Percentiles rank a stretch among this genome's conserved stretches.
These are phyloP conservation scores for Colletotrichum melonis DNA, from an alignment of 2,329 filamentous ascomycete genomes.

Conservation along the genomic window DNA sequence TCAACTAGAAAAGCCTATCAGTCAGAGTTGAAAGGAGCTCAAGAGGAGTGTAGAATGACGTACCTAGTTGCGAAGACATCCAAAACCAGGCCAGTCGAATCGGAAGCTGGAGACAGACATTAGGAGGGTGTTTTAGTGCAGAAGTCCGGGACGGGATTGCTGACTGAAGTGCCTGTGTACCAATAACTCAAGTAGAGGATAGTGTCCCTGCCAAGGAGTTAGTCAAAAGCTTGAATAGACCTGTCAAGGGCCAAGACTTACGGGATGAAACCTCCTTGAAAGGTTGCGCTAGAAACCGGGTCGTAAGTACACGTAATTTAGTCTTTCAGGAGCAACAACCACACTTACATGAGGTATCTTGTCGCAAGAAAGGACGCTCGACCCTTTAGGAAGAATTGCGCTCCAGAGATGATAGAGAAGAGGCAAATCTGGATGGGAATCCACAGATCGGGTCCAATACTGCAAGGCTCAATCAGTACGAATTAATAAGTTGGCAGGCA, in stretches of 20 bases:
- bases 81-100: conserved; percentile 76
- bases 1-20: conserved; percentile 40
- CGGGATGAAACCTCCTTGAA: conserved; percentile 60
- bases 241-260: conserved; percentile 38
- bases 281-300: not conserved
- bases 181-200: conserved; percentile 67
- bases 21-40: too few relatives aligned
- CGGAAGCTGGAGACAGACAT: conserved; percentile 60
- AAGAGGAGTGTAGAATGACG: not conserved
- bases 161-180: conserved; percentile 68
- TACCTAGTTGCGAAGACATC: conserved; percentile 54
- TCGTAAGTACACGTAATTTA: not conserved
- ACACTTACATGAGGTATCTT: conserved; percentile 52
- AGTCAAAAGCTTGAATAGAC: conserved; percentile 37
- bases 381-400: conserved; percentile 47
- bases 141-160: not conserved
- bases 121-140: not conserved
- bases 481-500: rapidly evolving
- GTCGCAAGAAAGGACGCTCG: conserved; percentile 51
- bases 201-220: conserved; percentile 7
- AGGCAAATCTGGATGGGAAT: conserved; percentile 40
- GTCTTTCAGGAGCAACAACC: rapidly evolving
- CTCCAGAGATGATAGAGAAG: conserved; percentile 30
- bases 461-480: not conserved
- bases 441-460: conserved; percentile 47